Base-by-base conservation (phyloP, 2,329 filamentous ascomycete species). In the Lasiodiplodia sp. region DNA sequence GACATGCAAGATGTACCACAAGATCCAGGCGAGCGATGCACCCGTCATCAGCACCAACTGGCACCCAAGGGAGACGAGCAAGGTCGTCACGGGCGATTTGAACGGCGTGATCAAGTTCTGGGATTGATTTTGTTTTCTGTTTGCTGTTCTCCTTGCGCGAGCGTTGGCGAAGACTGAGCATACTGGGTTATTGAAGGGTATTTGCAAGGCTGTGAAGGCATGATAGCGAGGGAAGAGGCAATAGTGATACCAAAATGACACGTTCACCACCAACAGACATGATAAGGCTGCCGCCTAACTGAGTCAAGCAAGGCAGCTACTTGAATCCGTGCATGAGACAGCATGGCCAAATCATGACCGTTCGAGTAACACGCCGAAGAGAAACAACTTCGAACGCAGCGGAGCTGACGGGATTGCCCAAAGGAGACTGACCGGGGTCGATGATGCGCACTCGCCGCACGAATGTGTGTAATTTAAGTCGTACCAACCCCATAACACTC, bases 1-100 rank as follows among this genome's bases (percentile, higher is more conserved):
- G 87, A 97, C 94, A 49, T 97, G 95, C 80, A 98, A 97, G 83
- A 95, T 99, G 94, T 97, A 93, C 82, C 93, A 97, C 82, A 98
- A 98, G 86, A 89, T 99, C 72, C 88, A 92, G 81, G 94, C 93
- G 28, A 89, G 92, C 69, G 94, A 93, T 67, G 88, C 91, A 66
- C 89, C 94, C 5, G 86, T 97, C 67, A 93, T 93, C n/a, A 92
- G 91, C 72, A 88, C 96, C 69, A 92, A 92, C 78, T 99, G 96
- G 95, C 94, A 98, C 80, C 94, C 95, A n/a, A 92, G 97, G 82
- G 96, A 99, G 85, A 96, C 91, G 21, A 96, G 92, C 77, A 97
- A 97, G 85, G 89, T 98, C 44, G 92, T 91, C 2, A 96, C 94
- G 37, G 96, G 94, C 14, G 96, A 96, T 23, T 81, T 96, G 80